These are phyloP conservation scores for Picea abies DNA, from an alignment of 83 land plant species.

Conservation along the genomic window DNA sequence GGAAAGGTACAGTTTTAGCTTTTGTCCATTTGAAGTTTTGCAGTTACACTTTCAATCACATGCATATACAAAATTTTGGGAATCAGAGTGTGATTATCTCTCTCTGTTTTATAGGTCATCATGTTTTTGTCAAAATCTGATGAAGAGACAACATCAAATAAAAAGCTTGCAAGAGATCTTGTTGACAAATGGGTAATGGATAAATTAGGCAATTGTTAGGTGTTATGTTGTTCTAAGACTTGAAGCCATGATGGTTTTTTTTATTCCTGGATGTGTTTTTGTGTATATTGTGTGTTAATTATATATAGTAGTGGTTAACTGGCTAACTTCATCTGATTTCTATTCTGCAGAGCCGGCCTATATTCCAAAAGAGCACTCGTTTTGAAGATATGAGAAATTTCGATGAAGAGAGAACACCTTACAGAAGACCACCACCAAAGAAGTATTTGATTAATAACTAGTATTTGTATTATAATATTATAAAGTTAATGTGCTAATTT, in stretches of 20 bases:
- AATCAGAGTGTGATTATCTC: neutral
- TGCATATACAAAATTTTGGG: neutral
- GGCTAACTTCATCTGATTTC: slow-evolving; percentile 5
- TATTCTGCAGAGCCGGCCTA: slow-evolving; percentile 84
- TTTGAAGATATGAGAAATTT: slow-evolving; percentile 75
- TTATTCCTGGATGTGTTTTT: neutral
- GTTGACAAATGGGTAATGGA: slow-evolving; percentile 92
- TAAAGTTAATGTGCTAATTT: neutral
- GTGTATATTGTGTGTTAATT: neutral
- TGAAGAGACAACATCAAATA: slow-evolving; percentile 84
- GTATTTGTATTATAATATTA: neutral
- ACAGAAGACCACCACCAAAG: slow-evolving; percentile 55
- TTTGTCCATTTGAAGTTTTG: too few relatives aligned
- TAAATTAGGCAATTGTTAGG: neutral
- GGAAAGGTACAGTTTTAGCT: slow-evolving; percentile 65
- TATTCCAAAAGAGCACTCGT: slow-evolving; percentile 91
- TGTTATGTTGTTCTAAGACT: neutral
- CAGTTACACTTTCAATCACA: neutral
- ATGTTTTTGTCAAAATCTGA: slow-evolving; percentile 91
- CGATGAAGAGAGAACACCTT: slow-evolving; percentile 74
- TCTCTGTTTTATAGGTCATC: slow-evolving; percentile 58
- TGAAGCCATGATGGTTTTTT: neutral
- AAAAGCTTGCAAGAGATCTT: slow-evolving; percentile 88
- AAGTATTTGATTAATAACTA: slow-evolving; percentile 41
- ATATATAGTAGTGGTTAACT: neutral